Evolutionary conservation across 768 basidiomycete genomes (phyloP).

Genomic region (Boletellus ananas): DNA sequence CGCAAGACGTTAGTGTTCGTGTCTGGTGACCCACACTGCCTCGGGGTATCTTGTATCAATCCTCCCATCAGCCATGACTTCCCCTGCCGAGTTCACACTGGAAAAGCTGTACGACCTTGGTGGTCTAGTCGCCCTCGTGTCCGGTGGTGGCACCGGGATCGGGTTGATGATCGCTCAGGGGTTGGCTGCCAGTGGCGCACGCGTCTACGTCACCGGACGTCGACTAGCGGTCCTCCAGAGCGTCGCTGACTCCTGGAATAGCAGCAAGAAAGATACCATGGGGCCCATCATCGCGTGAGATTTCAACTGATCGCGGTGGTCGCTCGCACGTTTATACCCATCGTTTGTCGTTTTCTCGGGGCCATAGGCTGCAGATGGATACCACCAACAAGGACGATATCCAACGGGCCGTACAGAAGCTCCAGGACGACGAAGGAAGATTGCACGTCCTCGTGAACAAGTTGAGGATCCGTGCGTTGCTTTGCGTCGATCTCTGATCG

Average conservation of each 20-base stretch:
- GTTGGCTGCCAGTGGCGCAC: conserved; percentile 73
- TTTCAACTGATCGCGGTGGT: not conserved
- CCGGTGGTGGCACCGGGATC: conserved; percentile 50
- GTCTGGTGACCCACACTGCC: no score
- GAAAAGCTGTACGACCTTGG: conserved; percentile 46
- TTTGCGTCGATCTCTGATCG: not conserved
- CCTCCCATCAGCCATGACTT: conserved; percentile 16
- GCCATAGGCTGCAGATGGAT: conserved; percentile 60
- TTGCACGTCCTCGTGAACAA: conserved; percentile 82
- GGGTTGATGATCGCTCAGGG: conserved; percentile 68
- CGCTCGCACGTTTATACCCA: not conserved
- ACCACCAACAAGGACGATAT: conserved; percentile 70
- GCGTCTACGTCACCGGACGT: conserved; percentile 76
- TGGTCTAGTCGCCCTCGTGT: conserved; percentile 51
- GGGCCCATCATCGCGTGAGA: conserved; percentile 60
- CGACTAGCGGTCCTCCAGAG: conserved; percentile 62
- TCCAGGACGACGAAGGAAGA: conserved; percentile 48
- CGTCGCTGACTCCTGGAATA: conserved; percentile 46
- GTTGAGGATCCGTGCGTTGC: conserved; percentile 35
- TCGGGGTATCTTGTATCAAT: not conserved
- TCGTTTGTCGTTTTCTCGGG: not conserved
- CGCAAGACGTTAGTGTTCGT: not conserved
- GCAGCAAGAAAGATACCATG: conserved; percentile 31
- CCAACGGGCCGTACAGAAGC: conserved; percentile 41
- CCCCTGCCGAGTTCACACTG: conserved; percentile 20